Evolutionary conservation across 495 filamentous ascomycete species (phyloP).

Genomic region (Staphylotrichum tortipilum): DNA sequence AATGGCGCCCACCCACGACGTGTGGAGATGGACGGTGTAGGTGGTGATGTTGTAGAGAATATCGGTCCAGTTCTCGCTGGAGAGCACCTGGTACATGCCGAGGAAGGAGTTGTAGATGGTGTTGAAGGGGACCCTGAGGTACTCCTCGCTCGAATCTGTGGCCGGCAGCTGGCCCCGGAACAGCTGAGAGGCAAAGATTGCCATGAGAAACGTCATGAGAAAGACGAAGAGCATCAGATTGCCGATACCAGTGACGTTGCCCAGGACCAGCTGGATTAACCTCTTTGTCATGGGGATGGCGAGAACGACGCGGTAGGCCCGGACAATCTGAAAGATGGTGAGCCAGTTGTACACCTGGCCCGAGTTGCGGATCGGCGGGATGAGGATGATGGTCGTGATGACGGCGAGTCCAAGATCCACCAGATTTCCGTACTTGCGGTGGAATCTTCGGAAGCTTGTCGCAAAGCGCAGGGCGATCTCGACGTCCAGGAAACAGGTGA

Average conservation of each 20-base stretch:
- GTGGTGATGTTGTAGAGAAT: conserved; percentile 77
- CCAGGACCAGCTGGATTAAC: conserved; percentile 78
- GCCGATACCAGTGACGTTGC: conserved; percentile 83
- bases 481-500: conserved; percentile 68
- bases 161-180: conserved; percentile 76
- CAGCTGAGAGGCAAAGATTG: conserved; percentile 89
- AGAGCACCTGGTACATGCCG: conserved; percentile 97
- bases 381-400: conserved; percentile 74
- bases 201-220: conserved; percentile 84
- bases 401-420: conserved; percentile 72
- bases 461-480: conserved; percentile 78
- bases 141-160: conserved; percentile 45
- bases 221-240: conserved; percentile 96
- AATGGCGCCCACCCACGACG: conserved; percentile 87
- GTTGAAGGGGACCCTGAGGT: conserved; percentile 64
- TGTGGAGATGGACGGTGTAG: conserved; percentile 50
- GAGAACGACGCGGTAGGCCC: conserved; percentile 86
- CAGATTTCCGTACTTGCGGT: conserved; percentile 60
- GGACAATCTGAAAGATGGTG: conserved; percentile 85
- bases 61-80: conserved; percentile 90
- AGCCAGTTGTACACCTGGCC: conserved; percentile 79
- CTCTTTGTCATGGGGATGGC: conserved; percentile 78
- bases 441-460: conserved; percentile 72
- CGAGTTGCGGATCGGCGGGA: conserved; percentile 69
- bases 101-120: conserved; percentile 93